Percentiles rank a stretch among this genome's conserved stretches.
Evolutionary conservation across 2,329 filamentous ascomycete species (phyloP).

Genomic region (Rachicladosporium sp.): DNA sequence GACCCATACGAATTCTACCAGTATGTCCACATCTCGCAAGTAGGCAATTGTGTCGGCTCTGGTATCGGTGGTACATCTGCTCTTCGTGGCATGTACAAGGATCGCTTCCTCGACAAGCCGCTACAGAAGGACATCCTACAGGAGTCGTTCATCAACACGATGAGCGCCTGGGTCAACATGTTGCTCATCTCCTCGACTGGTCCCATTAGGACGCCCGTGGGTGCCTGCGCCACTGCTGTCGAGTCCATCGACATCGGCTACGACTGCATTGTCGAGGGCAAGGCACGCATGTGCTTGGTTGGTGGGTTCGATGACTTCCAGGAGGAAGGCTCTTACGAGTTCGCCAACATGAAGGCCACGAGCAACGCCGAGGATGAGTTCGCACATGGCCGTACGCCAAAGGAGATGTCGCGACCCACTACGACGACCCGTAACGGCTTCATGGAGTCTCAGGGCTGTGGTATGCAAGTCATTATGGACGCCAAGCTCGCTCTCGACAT

Average conservation of each 20-base stretch:
- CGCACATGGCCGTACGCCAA: constrained; percentile 82
- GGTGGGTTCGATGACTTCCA: constrained; percentile 99
- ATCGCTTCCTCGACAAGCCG: constrained; percentile 90
- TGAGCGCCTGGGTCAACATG: constrained; percentile 99
- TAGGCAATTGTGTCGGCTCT: constrained; percentile 96
- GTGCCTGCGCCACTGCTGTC: constrained; percentile 91
- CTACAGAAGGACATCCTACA: constrained; percentile 98
- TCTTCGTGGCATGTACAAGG: constrained; percentile 94
- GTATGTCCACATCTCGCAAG: constrained; percentile 94
- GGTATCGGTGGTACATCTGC: constrained; percentile 93
- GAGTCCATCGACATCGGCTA: constrained; percentile 97
- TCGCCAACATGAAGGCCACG: constrained; percentile 99
- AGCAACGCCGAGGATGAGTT: constrained; percentile 97
- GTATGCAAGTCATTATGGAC: constrained; percentile 98
- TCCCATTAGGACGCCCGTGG: constrained; percentile 95
- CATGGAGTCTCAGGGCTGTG: constrained; percentile 98
- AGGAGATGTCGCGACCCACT: constrained; percentile 95
- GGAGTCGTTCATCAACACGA: constrained; percentile 99
- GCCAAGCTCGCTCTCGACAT: constrained; percentile 92
- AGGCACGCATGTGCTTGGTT: constrained; percentile 92
- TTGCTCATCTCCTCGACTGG: constrained; percentile 91
- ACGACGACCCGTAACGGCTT: constrained; percentile 96
- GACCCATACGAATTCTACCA: constrained; percentile 99
- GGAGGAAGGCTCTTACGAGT: constrained; percentile 97
- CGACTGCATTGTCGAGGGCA: constrained; percentile 96